Evolutionary conservation across 352 stramenopile genomes (phyloP), one percentile per base, ranked within the genome.

Genomic region (Globisporangium uncinulatum): DNA sequence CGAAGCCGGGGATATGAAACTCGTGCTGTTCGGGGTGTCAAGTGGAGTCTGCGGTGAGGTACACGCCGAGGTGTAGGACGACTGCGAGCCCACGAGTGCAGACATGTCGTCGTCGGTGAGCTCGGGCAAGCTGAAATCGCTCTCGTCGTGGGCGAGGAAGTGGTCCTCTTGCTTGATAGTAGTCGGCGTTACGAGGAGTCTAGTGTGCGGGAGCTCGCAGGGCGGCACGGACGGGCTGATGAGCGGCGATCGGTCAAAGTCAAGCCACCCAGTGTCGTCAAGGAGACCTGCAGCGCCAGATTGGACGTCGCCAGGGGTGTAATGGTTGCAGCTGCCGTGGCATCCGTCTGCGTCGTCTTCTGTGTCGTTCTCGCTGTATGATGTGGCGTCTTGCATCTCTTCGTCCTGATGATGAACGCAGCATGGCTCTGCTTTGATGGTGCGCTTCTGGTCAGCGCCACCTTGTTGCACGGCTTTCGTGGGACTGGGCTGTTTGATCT

Each of bases 71-170:
- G 67, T 53, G 0, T 59, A 68, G 1, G 71, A 70, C n/a, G 71
- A 70, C n/a, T 65, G 59, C 7, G 67, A 74, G 31, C 71, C 59
- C 2, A 81, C 57, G 53, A 83, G 68, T 0, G 62, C 65, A 6
- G 63, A 60, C 5, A 84, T 32, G 21, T 82, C 72, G 1, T 72
- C 61, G 29, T 78, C 72, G 0, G 72, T 80, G 51, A 84, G 76
- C 10, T 73, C 53, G 1, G 72, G 66, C 19, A 84, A 24, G 21
- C 45, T 56, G 58, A 68, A 77, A 36, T 79, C 66, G 6, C 69
- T 59, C 5, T 63, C 54, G 19, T 62, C 57, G 11, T 65, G 61
- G 13, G 79, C 62, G 17, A 71, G 29, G 36, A 79, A 73, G 31
- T 59, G n/a, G n/a, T 65, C 59, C 14, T 65, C 59, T 4, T 21